Base-by-base conservation (phyloP, 169 alveolate species). In the Plasmodium inui region DNA sequence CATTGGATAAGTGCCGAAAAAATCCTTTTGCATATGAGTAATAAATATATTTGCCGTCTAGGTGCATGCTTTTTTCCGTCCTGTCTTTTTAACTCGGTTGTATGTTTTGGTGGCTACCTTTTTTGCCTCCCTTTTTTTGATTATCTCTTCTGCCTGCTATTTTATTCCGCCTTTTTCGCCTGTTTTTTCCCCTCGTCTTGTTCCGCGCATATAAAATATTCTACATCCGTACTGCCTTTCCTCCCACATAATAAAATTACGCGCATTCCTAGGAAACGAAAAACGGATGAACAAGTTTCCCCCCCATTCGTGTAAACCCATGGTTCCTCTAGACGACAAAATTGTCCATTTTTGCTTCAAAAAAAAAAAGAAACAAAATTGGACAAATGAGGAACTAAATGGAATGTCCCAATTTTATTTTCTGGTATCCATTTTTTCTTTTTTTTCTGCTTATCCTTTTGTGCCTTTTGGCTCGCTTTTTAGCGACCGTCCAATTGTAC, bases 81-180 rank as follows among this genome's bases (percentile, higher is more conserved):
- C 53, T 78, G 28, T 50, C 67, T 28, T 78, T 81, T 81, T 26
- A 81, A 30, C 55, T 8, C 78, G 34, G 44, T 50, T 81, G 76
- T 50, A 53, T 81, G 88, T 28, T 81, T 50, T 9, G 19, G 19
- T 9, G 19, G 26, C 41, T 73, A 14, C 50, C 37, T 26, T 37
- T 37, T 37, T 37, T 37, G 44, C 44, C 44, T 37, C 44, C 44
- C 44, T 37, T 37, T n/a, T n/a, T n/a, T n/a, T n/a, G n/a, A n/a
- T n/a, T n/a, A n/a, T n/a, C n/a, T n/a, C n/a, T n/a, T n/a, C n/a
- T n/a, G n/a, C n/a, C n/a, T n/a, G n/a, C n/a, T n/a, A n/a, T n/a
- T n/a, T n/a, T n/a, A n/a, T n/a, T n/a, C n/a, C n/a, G n/a, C n/a
- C n/a, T n/a, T n/a, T n/a, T n/a, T n/a, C n/a, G n/a, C n/a, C n/a